Evolutionary conservation across 2,329 filamentous ascomycete species (phyloP).

Genomic region (Stemphylium beticola): DNA sequence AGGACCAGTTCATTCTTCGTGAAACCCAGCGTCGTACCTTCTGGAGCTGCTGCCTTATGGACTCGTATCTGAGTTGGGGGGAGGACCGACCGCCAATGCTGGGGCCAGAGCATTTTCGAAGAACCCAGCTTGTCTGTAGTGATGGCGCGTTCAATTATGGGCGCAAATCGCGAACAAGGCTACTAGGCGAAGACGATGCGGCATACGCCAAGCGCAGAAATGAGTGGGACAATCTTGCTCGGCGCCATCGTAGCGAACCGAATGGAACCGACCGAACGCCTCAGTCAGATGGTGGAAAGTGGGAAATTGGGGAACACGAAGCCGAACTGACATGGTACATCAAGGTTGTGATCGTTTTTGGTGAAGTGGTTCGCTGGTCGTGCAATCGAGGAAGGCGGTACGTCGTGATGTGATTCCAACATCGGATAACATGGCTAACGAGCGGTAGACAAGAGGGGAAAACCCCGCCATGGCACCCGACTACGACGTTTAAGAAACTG

Average conservation of each 20-base stretch:
- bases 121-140: conserved; percentile 71
- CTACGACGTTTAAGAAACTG: conserved; percentile 62
- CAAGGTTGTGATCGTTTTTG: conserved; percentile 61
- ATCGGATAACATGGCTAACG: conserved; percentile 10
- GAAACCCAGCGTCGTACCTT: conserved; percentile 73
- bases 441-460: conserved; percentile 46
- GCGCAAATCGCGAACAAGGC: conserved; percentile 59
- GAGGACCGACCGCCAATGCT: conserved; percentile 67
- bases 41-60: conserved; percentile 76
- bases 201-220: conserved; percentile 22
- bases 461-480: conserved; percentile 65
- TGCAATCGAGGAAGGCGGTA: conserved; percentile 64
- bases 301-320: conserved; percentile 60
- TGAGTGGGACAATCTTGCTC: conserved; percentile 5
- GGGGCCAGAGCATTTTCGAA: conserved; percentile 61
- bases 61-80: conserved; percentile 71
- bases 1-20: conserved; percentile 61
- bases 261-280: neutral
- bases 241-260: conserved; percentile 3
- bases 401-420: conserved; percentile 12
- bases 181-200: conserved; percentile 26
- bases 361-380: conserved; percentile 63
- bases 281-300: conserved; percentile 52
- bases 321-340: conserved; percentile 59
- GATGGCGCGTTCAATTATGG: conserved; percentile 70